A percentile compares a stretch with the other conserved stretches of the same genome.
Evolutionary conservation across 768 basidiomycete genomes (phyloP).

Genomic region (Tubosaeta sp.): DNA sequence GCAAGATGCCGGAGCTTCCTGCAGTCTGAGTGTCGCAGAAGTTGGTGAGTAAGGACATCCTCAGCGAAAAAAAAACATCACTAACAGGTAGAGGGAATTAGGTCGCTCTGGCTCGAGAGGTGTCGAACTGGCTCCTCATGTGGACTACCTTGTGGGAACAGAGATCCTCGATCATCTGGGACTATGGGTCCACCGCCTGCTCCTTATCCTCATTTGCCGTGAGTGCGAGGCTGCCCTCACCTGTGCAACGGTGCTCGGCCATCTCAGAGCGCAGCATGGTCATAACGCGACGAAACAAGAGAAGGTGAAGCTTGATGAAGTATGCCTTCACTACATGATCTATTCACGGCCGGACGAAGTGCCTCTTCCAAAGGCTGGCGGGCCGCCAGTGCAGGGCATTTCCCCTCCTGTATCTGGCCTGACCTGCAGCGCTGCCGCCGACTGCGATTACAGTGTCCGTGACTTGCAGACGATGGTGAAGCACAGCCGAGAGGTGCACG

Average conservation of each 20-base stretch:
- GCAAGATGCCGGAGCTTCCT: no score
- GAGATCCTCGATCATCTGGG: not conserved
- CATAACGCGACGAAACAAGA: not conserved
- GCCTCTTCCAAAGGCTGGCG: not conserved
- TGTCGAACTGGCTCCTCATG: no score
- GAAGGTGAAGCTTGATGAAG: not conserved
- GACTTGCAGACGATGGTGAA: slow-evolving; percentile 2
- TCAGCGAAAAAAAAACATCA: no score
- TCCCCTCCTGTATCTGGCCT: not conserved
- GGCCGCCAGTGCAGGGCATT: slow-evolving; percentile 1
- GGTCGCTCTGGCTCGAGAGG: no score
- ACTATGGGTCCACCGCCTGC: not conserved
- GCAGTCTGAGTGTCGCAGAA: no score
- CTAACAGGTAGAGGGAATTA: no score
- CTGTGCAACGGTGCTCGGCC: not conserved
- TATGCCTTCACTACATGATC: not conserved
- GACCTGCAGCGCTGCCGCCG: not conserved
- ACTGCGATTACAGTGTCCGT: not conserved
- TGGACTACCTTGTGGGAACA: no score
- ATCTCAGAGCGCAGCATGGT: not conserved
- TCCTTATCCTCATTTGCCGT: not conserved
- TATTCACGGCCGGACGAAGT: not conserved
- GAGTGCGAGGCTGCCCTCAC: slow-evolving; percentile 1
- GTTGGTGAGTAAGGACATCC: no score
- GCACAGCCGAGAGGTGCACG: slow-evolving; percentile 1